Evolutionary conservation across 2,329 filamentous ascomycete species (phyloP).

Genomic region (Ceratocystis eucalypticola): DNA sequence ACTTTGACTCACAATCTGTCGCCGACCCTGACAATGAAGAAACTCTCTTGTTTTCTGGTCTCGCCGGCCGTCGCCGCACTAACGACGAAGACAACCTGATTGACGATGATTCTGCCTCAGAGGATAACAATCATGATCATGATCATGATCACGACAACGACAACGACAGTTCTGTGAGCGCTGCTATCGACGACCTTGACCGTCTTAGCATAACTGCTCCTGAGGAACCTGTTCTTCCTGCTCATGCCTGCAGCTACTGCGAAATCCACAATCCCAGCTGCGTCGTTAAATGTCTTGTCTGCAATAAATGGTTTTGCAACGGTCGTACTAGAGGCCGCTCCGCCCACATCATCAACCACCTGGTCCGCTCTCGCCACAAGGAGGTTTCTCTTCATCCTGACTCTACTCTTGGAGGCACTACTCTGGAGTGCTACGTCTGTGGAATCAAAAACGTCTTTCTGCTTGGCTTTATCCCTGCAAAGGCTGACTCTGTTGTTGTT

Average conservation of each 20-base stretch:
- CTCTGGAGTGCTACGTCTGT: conserved; percentile 97
- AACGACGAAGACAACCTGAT: conserved; percentile 86
- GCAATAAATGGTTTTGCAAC: conserved; percentile 98
- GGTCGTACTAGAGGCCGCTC: conserved; percentile 92
- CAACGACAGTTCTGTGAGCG: conserved; percentile 60
- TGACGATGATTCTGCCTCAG: conserved; percentile 69
- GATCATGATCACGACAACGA: conserved; percentile 59
- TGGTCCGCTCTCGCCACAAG: conserved; percentile 94
- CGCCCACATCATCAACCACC: conserved; percentile 95
- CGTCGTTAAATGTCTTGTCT: conserved; percentile 90
- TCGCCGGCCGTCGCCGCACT: conserved; percentile 51
- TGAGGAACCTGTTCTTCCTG: conserved; percentile 78
- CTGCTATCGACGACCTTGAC: conserved; percentile 62
- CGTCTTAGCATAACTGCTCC: conserved; percentile 42
- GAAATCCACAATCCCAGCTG: conserved; percentile 92
- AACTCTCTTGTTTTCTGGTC: conserved; percentile 51
- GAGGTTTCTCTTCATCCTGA: conserved; percentile 93
- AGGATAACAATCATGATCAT: conserved; percentile 64
- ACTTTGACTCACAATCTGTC: conserved; percentile 16
- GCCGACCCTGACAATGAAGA: conserved; percentile 52
- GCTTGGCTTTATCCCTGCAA: conserved; percentile 93
- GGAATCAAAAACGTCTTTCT: conserved; percentile 98
- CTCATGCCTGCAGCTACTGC: conserved; percentile 95
- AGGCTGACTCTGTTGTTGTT: conserved; percentile 96
- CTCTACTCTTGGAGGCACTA: conserved; percentile 86